These are phyloP conservation scores for Solanum habrochaites DNA, from an alignment of 257 asterid genomes.

Conservation along the genomic window DNA sequence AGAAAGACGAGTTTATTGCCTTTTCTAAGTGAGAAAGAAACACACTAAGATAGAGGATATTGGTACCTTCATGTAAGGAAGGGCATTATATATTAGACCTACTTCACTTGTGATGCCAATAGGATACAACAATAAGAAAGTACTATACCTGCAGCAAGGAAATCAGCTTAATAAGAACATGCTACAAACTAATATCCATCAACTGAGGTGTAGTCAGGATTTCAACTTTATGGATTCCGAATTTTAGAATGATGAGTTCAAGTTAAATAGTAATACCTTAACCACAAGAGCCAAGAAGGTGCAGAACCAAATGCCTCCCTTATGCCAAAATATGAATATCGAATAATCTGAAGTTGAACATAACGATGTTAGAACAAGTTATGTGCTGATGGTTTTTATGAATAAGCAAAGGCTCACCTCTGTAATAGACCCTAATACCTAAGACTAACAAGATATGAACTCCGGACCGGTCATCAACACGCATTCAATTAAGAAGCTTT, in stretches of 20 bases:
- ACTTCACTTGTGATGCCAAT: constrained; percentile 78
- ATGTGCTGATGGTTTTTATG: background rate
- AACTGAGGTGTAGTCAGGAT: rapidly evolving
- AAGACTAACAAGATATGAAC: constrained; percentile 58
- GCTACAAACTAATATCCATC: background rate
- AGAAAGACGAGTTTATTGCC: background rate
- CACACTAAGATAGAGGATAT: background rate
- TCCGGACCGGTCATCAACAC: constrained; percentile 21
- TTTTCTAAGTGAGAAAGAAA: background rate
- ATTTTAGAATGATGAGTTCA: background rate
- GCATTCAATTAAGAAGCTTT: background rate
- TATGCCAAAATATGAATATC: constrained; percentile 73
- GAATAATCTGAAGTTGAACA: constrained; percentile 18
- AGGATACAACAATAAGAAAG: constrained; percentile 74
- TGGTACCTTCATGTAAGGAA: constrained; percentile 55
- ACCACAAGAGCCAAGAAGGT: constrained; percentile 84
- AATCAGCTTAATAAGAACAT: background rate
- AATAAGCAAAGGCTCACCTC: constrained; percentile 28
- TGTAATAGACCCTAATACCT: constrained; percentile 77
- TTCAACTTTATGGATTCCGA: background rate
- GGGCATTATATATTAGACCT: constrained; percentile 50
- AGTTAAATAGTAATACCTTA: constrained; percentile 14
- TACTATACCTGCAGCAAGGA: constrained; percentile 51
- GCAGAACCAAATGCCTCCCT: constrained; percentile 69
- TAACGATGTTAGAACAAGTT: too few relatives aligned